phyloP scores from a whole-genome alignment of 2,329 filamentous ascomycete species.

The Magnaporthiopsis incrustans region DNA sequence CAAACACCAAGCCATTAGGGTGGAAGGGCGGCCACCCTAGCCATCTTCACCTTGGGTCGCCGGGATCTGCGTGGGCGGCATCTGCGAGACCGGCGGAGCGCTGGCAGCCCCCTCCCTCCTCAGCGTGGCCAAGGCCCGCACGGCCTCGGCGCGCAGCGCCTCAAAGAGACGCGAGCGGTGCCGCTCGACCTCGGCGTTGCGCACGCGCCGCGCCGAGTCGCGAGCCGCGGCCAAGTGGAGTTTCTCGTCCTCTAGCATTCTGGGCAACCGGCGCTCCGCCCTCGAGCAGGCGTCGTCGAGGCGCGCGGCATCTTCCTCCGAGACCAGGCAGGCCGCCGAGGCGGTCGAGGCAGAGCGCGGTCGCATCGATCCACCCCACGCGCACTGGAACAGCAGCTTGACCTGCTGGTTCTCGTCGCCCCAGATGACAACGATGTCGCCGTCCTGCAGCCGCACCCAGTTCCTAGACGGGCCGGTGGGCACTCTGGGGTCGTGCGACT shows the following conservation, averaged over 20 bases:
- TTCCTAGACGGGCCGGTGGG: constrained; percentile 45
- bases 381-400: constrained; percentile 44
- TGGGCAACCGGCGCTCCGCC: constrained; percentile 36
- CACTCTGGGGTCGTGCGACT: constrained; percentile 45
- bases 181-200: constrained; percentile 36
- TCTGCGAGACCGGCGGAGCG: not conserved
- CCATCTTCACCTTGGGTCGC: not conserved
- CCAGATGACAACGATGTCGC: constrained; percentile 71
- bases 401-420: constrained; percentile 22
- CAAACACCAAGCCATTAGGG: not conserved
- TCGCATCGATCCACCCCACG: constrained; percentile 44
- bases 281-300: constrained; percentile 41
- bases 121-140: constrained; percentile 20
- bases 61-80: not conserved
- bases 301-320: constrained; percentile 30
- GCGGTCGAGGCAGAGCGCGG: constrained; percentile 12
- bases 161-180: constrained; percentile 44
- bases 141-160: constrained; percentile 35
- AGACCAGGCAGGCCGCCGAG: constrained; percentile 25
- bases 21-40: not conserved
- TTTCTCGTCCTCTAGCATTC: constrained; percentile 29
- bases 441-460: constrained; percentile 66
- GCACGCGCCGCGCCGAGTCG: constrained; percentile 35
- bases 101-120: constrained; percentile 1
- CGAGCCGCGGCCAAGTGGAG: constrained; percentile 34